A percentile compares a stretch with the other conserved stretches of the same genome.
phyloP scores from a whole-genome alignment of 345 rosid genomes.

The Citrus trifoliata region DNA sequence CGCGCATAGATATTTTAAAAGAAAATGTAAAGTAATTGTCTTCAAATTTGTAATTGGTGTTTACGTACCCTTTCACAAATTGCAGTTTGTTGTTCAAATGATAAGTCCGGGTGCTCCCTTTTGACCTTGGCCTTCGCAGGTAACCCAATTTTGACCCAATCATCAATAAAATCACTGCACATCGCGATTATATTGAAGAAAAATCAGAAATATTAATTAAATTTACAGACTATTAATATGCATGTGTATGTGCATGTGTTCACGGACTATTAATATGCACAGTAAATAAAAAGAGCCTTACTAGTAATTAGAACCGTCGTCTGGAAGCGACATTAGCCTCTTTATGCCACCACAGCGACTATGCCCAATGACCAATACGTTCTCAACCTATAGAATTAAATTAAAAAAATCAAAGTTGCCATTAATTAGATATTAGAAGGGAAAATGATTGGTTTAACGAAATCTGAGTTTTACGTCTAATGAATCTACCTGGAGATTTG shows the following conservation, averaged over 20 bases:
- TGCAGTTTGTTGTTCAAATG: background rate
- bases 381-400: slow-evolving; percentile 9
- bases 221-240: background rate
- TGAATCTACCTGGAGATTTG: background rate
- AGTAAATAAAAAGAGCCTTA: background rate
- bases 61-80: slow-evolving; percentile 21
- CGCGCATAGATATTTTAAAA: too few relatives aligned
- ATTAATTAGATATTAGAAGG: too few relatives aligned
- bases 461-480: background rate
- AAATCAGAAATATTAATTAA: background rate
- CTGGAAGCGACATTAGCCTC: slow-evolving; percentile 15
- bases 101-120: background rate
- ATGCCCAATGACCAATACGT: slow-evolving; percentile 25
- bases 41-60: background rate
- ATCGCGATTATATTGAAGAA: background rate
- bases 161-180: slow-evolving; percentile 30
- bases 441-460: background rate
- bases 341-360: slow-evolving; percentile 26
- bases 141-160: slow-evolving; percentile 28
- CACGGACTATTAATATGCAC: too few relatives aligned
- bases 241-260: too few relatives aligned
- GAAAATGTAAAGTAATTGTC: background rate
- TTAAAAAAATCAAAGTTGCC: background rate
- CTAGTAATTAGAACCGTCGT: slow-evolving; percentile 9
- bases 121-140: slow-evolving; percentile 29